Percentiles rank a stretch among this genome's conserved stretches.
These are phyloP conservation scores for Sedum album DNA, from an alignment of 164 flowering plant genomes.

Conservation along the genomic window DNA sequence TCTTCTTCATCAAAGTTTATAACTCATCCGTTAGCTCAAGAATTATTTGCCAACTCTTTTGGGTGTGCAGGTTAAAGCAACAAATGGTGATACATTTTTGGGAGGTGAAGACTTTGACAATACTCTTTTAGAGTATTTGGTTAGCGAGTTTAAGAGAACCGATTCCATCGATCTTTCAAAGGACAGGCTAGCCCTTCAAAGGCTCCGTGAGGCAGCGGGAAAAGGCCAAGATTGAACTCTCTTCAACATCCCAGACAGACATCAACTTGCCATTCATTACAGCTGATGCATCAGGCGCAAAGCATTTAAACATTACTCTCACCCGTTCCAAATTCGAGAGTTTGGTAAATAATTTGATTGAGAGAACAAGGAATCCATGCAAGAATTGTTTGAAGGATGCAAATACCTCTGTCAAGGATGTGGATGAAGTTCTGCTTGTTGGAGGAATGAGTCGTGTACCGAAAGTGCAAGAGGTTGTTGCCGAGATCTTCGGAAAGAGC, in stretches of 20 bases:
- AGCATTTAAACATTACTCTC: conserved; percentile 25
- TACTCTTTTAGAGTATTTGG: conserved; percentile 23
- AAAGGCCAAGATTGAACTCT: conserved; percentile 34
- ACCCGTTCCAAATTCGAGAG: conserved; percentile 30
- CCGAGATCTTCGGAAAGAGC: conserved; percentile 25
- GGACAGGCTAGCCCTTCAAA: conserved; percentile 26
- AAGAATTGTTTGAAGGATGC: conserved; percentile 33
- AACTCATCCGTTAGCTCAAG: background rate
- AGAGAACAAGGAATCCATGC: conserved; percentile 29
- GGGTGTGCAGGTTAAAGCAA: conserved; percentile 24
- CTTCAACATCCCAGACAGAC: conserved; percentile 30
- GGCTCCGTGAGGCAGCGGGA: conserved; percentile 33
- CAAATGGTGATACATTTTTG: conserved; percentile 37
- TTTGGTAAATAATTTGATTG: conserved; percentile 23
- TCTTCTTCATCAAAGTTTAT: background rate
- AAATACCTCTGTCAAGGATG: conserved; percentile 19
- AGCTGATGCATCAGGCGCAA: conserved; percentile 34
- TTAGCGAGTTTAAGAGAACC: conserved; percentile 25
- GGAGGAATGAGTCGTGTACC: conserved; percentile 39
- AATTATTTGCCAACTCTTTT: background rate
- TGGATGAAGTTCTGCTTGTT: conserved; percentile 32
- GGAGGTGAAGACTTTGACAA: conserved; percentile 43
- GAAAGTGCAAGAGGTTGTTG: conserved; percentile 26
- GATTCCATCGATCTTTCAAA: conserved; percentile 25
- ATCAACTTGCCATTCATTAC: conserved; percentile 36